Percentiles rank a stretch among this genome's conserved stretches.
These are phyloP conservation scores for Fistulinella staudtii DNA, from an alignment of 1,284 basidiomycete species.

Conservation along the genomic window DNA sequence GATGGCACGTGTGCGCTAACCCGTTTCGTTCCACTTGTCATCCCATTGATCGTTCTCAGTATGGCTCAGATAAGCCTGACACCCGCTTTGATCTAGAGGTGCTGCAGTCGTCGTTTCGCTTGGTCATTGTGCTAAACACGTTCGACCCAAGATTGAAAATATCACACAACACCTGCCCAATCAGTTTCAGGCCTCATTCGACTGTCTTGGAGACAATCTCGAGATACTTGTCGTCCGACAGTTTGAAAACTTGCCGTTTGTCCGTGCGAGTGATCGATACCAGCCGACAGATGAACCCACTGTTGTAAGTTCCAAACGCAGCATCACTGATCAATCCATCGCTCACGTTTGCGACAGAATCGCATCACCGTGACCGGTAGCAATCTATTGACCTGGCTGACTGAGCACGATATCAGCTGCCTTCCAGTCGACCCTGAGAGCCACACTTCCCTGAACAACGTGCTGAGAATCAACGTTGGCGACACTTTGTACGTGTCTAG, in stretches of 20 bases:
- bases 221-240: constrained; percentile 54
- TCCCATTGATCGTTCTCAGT: constrained; percentile 43
- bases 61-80: constrained; percentile 96
- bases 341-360: constrained; percentile 37
- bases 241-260: constrained; percentile 34
- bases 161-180: constrained; percentile 45
- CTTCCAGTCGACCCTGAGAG: constrained; percentile 26
- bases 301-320: constrained; percentile 31
- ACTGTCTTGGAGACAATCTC: constrained; percentile 42
- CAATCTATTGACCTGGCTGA: constrained; percentile 47
- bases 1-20: constrained; percentile 68
- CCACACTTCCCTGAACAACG: constrained; percentile 27
- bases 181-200: constrained; percentile 35
- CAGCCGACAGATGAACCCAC: constrained; percentile 28
- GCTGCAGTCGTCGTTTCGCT: constrained; percentile 15
- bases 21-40: constrained; percentile 8
- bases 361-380: constrained; percentile 43
- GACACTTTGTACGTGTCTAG: constrained; percentile 49
- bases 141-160: constrained; percentile 45
- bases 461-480: constrained; percentile 32
- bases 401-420: constrained; percentile 29
- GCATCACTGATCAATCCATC: constrained; percentile 1
- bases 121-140: constrained; percentile 15
- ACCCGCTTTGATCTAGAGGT: constrained; percentile 84
- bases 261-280: constrained; percentile 40